Evolutionary conservation across 176 grass and related monocot genomes (phyloP), one percentile per base, ranked within the genome.

Genomic region (Aegilops umbellulata): DNA sequence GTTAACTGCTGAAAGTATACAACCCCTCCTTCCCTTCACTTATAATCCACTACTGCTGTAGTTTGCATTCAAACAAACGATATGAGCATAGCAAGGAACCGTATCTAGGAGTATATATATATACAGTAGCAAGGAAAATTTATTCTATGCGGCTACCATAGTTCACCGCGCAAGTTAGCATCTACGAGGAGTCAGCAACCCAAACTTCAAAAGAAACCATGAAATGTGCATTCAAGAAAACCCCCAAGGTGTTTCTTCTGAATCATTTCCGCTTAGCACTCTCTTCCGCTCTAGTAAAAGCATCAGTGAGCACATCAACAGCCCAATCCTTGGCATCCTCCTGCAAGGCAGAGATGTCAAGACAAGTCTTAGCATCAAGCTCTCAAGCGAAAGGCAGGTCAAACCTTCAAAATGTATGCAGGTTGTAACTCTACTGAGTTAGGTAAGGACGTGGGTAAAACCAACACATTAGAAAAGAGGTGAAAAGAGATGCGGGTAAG

Each of bases 261-360:
- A 41, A 62, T 94, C 64, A 96, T 62, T 91, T 98, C 44, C 66
- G 32, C 82, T 96, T 99, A 36, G 57, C 89, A 67, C 64, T 89
- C 65, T 99, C 94, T 96, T 99, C 94, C 20, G 80, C 92, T 88
- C 97, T 88, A 10, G 92, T 93, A 73, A 96, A 86, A 27, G 88
- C 87, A 87, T 99, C 92, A 12, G 70, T 91, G 74, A 96, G 76
- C 68, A 93, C 82, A 86, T 99, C 94, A 10, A 86, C 88, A 57
- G 88, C 86, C 90, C 97, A 99, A 89, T 96, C 94, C 78, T 89
- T 94, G 74, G 92, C 86, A 74, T 99, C 80, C 60, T 91, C 92
- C 97, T 96, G 86, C 76, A 95, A 68, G 68, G 27, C 23, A 76
- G 49, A 53, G 1, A 53, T 53, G 49, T 53, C 49, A 15, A 84